These are phyloP conservation scores for Aspergillus tamarii DNA, from an alignment of 2,329 filamentous ascomycete genomes.

Conservation along the genomic window DNA sequence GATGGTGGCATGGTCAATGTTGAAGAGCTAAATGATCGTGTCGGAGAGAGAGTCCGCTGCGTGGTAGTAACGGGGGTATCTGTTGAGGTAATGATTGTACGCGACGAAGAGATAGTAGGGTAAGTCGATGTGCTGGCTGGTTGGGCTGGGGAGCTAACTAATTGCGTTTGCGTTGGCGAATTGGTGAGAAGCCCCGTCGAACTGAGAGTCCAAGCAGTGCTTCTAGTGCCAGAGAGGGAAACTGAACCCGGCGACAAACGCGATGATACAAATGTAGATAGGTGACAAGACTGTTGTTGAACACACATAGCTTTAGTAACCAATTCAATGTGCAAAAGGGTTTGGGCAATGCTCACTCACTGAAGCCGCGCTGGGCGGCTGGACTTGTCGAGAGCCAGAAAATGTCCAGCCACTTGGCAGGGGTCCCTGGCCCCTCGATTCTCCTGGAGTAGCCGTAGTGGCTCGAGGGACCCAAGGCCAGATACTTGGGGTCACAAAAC, in stretches of 20 bases:
- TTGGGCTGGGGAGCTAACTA: conserved; percentile 3
- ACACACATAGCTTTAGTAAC: conserved; percentile 30
- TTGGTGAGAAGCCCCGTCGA: conserved; percentile 2
- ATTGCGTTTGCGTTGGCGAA: background rate
- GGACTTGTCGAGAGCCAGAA: conserved; percentile 75
- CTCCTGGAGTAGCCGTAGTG: conserved; percentile 53
- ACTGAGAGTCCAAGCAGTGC: conserved; percentile 10
- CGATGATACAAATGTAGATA: conserved; percentile 58
- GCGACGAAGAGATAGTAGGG: background rate
- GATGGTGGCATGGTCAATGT: background rate
- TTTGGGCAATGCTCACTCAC: conserved; percentile 60
- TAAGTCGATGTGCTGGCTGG: background rate
- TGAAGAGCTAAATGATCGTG: background rate
- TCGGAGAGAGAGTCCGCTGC: background rate
- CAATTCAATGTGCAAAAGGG: conserved; percentile 18
- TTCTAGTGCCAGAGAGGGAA: conserved; percentile 52
- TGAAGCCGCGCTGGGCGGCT: conserved; percentile 70
- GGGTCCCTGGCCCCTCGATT: conserved; percentile 42
- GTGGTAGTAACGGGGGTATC: background rate
- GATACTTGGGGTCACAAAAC: conserved; percentile 60
- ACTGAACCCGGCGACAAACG: conserved; percentile 48
- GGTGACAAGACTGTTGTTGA: conserved; percentile 19
- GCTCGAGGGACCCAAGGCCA: conserved; percentile 68
- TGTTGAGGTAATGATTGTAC: background rate
- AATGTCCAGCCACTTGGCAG: conserved; percentile 83